Evolutionary conservation across 306 rosid species (phyloP).

Genomic region (Alnus rubra): DNA sequence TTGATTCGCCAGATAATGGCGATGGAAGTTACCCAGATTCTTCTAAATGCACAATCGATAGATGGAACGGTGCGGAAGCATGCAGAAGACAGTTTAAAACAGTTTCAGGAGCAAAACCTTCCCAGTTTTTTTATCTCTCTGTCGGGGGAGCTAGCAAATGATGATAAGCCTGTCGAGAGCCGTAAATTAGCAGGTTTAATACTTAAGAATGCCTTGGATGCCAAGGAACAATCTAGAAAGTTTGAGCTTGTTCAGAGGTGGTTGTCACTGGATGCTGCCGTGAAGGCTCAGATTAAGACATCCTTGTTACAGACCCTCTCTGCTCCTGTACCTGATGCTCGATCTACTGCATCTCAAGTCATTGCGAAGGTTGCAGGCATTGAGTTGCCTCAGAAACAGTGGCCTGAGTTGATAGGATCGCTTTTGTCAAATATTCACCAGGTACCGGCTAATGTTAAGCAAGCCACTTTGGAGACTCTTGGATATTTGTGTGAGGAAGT

Average conservation of each 20-base stretch:
- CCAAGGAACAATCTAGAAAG: constrained; percentile 83
- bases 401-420: constrained; percentile 87
- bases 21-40: constrained; percentile 85
- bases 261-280: constrained; percentile 65
- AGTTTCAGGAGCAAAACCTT: constrained; percentile 94
- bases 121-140: constrained; percentile 77
- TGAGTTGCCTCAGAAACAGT: constrained; percentile 85
- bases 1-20: constrained; percentile 41
- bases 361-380: constrained; percentile 88
- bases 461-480: constrained; percentile 88
- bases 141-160: constrained; percentile 73
- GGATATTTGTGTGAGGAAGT: constrained; percentile 93
- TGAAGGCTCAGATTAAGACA: constrained; percentile 66
- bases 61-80: constrained; percentile 75
- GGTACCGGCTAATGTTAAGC: constrained; percentile 71
- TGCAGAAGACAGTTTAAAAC: constrained; percentile 80
- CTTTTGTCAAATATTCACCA: constrained; percentile 78
- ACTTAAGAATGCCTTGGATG: constrained; percentile 87
- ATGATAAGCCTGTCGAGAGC: constrained; percentile 84
- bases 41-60: constrained; percentile 82
- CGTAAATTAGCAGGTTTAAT: constrained; percentile 89
- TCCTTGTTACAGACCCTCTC: constrained; percentile 74
- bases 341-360: constrained; percentile 87
- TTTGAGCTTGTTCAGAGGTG: constrained; percentile 79
- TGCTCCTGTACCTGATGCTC: constrained; percentile 63